Conservation (phyloP, 441 rosid species). For the Gossypium laxum region DNA sequence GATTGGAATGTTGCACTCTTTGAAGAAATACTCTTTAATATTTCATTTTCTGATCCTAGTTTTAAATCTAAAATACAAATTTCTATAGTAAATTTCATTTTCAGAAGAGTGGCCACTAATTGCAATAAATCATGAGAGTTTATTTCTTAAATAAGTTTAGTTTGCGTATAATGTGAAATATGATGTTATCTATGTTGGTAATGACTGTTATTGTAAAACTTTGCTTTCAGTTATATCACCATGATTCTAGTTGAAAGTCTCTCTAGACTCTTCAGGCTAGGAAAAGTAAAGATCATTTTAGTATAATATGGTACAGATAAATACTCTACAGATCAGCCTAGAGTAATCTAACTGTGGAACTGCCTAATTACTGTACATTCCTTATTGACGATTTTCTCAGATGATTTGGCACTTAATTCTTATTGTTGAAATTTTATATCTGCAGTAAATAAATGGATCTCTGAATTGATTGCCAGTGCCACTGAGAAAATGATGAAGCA, state of each 20-base stretch:
- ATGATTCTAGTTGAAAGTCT: not conserved
- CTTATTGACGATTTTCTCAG: not conserved
- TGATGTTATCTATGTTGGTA: not conserved
- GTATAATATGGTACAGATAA: conserved; percentile 3
- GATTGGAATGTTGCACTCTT: not conserved
- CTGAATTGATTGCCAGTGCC: conserved; percentile 74
- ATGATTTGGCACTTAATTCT: conserved; percentile 6
- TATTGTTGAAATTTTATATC: conserved; percentile 7
- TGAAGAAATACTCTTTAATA: not conserved
- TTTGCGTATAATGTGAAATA: not conserved
- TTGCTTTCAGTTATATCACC: not conserved
- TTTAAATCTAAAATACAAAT: not conserved
- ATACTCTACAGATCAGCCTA: not conserved
- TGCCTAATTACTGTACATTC: not conserved
- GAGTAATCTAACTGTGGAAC: not conserved
- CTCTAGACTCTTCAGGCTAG: not conserved
- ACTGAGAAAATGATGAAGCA: conserved; percentile 94
- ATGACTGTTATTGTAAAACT: not conserved
- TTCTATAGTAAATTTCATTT: not conserved
- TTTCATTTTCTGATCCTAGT: not conserved
- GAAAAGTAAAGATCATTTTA: not conserved
- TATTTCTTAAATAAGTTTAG: not conserved
- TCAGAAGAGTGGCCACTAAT: not conserved
- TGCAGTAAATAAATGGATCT: conserved; percentile 88
- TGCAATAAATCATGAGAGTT: not conserved